These are phyloP conservation scores for Globisporangium parvum DNA, from an alignment of 352 stramenopile species.

Conservation along the genomic window DNA sequence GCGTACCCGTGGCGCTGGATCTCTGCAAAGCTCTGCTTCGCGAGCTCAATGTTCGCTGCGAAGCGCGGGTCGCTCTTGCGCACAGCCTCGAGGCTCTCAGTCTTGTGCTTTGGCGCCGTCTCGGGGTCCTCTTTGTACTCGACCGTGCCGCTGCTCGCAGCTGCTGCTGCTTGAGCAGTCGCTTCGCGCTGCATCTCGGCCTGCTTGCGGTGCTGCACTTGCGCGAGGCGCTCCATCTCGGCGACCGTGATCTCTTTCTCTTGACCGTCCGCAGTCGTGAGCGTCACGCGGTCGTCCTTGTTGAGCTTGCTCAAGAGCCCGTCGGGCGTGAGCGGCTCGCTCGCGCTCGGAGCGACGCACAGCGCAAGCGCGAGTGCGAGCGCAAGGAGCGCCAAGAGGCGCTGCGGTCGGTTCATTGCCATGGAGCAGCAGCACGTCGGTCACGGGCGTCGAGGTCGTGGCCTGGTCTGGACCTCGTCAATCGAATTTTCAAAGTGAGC, in stretches of 20 bases:
- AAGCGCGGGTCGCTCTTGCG: conserved; percentile 37
- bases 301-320: conserved; percentile 11
- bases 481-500: too few species aligned
- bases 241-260: conserved; percentile 37
- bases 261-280: conserved; percentile 38
- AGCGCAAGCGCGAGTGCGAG: neutral
- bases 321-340: conserved; percentile 7
- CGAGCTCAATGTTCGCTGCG: conserved; percentile 38
- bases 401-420: neutral
- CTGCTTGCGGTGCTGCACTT: conserved; percentile 27
- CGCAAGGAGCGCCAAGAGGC: neutral
- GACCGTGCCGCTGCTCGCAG: neutral
- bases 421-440: too few species aligned
- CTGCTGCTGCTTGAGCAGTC: neutral
- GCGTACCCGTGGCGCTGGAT: conserved; percentile 59
- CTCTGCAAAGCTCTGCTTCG: conserved; percentile 37
- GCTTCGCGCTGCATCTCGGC: conserved; percentile 21
- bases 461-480: too few species aligned
- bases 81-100: conserved; percentile 29
- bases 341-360: neutral
- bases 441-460: too few species aligned
- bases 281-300: conserved; percentile 19
- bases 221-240: conserved; percentile 33
- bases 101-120: conserved; percentile 19
- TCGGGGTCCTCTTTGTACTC: conserved; percentile 1